Evolutionary conservation across 164 flowering plant species (phyloP).

Genomic region (Tetrastigma voinierianum): DNA sequence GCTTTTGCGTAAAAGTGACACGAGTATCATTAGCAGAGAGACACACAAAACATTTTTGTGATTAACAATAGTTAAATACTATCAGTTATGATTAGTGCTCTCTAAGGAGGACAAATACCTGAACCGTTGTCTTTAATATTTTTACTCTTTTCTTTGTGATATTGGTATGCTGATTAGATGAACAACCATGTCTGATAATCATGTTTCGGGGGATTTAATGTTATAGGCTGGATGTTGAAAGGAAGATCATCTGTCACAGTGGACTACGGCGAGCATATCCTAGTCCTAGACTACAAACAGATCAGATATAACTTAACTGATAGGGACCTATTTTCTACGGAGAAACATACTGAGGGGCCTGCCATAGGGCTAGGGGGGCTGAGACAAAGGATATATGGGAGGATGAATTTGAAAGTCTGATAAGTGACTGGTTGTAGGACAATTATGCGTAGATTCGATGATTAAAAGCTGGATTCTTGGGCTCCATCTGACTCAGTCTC

Average conservation of each 20-base stretch:
- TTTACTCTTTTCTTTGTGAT: not conserved
- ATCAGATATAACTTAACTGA: not conserved
- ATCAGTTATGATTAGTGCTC: slow-evolving; percentile 7
- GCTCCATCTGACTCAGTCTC: not conserved
- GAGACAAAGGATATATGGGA: not conserved
- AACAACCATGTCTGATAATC: no score
- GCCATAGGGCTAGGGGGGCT: not conserved
- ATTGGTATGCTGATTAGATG: not conserved
- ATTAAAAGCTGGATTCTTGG: not conserved
- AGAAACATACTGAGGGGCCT: not conserved
- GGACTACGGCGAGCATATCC: not conserved
- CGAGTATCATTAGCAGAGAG: not conserved
- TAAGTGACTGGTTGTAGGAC: not conserved
- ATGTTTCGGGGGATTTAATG: no score
- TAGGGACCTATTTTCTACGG: no score
- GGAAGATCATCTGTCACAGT: not conserved
- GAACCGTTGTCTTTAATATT: not conserved
- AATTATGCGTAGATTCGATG: not conserved
- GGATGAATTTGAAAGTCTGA: not conserved
- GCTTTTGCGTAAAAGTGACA: not conserved
- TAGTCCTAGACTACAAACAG: not conserved
- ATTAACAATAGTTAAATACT: not conserved
- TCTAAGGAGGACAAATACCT: not conserved
- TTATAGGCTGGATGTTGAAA: not conserved
- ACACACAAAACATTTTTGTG: not conserved